Percentiles rank a stretch among this genome's conserved stretches.
Evolutionary conservation across 1,139 yeast species (phyloP).

Genomic region (Yamadazyma dendronema): DNA sequence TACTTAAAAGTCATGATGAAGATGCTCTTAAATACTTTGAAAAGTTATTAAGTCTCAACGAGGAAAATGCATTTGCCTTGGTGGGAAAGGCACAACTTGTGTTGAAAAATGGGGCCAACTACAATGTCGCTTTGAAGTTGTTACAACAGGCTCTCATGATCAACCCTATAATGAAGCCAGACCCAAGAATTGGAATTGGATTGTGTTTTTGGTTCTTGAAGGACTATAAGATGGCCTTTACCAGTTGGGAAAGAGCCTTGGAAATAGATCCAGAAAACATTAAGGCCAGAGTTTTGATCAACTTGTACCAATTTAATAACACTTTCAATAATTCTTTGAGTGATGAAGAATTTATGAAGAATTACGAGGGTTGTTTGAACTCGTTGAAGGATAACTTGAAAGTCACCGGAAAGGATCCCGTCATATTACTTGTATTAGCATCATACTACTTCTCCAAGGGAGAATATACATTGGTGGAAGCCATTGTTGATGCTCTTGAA

Average conservation of each 20-base stretch:
- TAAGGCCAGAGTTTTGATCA: conserved; percentile 66
- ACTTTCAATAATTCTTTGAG: conserved; percentile 57
- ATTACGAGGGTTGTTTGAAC: conserved; percentile 47
- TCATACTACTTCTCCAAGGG: conserved; percentile 62
- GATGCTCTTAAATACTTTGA: conserved; percentile 61
- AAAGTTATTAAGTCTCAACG: conserved; percentile 12
- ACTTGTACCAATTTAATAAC: conserved; percentile 65
- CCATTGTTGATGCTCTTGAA: conserved; percentile 50
- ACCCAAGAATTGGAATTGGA: conserved; percentile 94
- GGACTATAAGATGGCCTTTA: conserved; percentile 71
- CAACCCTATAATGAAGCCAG: conserved; percentile 80
- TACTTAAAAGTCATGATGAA: conserved; percentile 52
- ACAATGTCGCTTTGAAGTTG: conserved; percentile 68
- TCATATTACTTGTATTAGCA: conserved; percentile 43
- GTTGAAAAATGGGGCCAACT: conserved; percentile 67
- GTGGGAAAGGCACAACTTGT: conserved; percentile 83
- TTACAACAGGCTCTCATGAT: conserved; percentile 80
- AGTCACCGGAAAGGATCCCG: conserved; percentile 30
- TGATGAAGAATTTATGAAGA: conserved; percentile 56
- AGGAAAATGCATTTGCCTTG: conserved; percentile 67
- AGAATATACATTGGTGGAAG: conserved; percentile 56
- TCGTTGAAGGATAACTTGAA: conserved; percentile 28
- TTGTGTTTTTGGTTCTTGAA: conserved; percentile 88
- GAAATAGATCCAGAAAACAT: conserved; percentile 61
- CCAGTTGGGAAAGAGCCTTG: conserved; percentile 79